A percentile compares a stretch with the other conserved stretches of the same genome.
Evolutionary conservation across 805 yeast genomes (phyloP).

Genomic region (Candida stauntonica): DNA sequence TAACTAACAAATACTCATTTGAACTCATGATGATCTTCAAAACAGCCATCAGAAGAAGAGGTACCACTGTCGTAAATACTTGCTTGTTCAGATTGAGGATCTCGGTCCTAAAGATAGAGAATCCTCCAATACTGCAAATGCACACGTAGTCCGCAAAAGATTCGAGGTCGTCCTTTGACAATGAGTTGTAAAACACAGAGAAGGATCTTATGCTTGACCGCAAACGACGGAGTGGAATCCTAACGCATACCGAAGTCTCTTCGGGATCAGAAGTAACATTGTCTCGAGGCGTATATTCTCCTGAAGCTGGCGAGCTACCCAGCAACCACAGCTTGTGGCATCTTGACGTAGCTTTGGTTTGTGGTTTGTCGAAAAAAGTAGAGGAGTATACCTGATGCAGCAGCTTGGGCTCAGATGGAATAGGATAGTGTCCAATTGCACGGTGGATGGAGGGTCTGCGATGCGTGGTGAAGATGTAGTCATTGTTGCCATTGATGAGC

Average conservation of each 20-base stretch:
- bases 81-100: conserved; percentile 13
- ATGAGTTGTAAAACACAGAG: conserved; percentile 3
- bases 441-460: too few species aligned
- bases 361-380: too few species aligned
- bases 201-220: neutral
- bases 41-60: conserved; percentile 7
- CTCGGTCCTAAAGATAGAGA: conserved; percentile 14
- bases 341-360: too few species aligned
- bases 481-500: neutral
- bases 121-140: conserved; percentile 7
- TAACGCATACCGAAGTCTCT: conserved; percentile 9
- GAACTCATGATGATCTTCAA: conserved; percentile 4
- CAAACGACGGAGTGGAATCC: conserved; percentile 16
- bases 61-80: conserved; percentile 10
- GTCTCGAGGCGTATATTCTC: neutral
- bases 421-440: too few species aligned
- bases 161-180: conserved; percentile 7
- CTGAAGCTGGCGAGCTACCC: conserved; percentile 1
- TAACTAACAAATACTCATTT: conserved; percentile 4
- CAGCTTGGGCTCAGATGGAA: too few species aligned
- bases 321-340: too few species aligned
- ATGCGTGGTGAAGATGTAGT: conserved; percentile 1
- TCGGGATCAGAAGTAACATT: too few species aligned
- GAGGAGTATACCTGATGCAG: too few species aligned
- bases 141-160: conserved; percentile 8